Conservation (phyloP, 1,284 basidiomycete genomes). For the Grifola frondosa region DNA sequence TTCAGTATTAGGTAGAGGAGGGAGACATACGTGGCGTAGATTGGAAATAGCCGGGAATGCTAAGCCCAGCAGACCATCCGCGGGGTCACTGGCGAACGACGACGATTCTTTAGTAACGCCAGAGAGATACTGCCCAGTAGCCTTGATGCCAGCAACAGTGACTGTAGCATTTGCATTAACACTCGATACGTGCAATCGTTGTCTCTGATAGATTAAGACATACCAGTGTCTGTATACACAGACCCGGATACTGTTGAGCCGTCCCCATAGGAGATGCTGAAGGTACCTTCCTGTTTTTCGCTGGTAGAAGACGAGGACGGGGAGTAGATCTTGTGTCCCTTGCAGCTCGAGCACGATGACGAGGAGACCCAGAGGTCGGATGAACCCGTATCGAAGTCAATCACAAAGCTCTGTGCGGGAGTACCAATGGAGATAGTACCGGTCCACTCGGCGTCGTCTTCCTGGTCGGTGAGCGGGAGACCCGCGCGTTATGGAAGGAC, state of each 20-base stretch:
- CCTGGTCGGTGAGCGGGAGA: constrained; percentile 19
- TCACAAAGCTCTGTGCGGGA: constrained; percentile 19
- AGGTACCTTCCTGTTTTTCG: constrained; percentile 29
- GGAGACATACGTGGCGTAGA: constrained; percentile 12
- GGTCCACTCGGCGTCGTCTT: constrained; percentile 25
- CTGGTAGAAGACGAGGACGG: constrained; percentile 37
- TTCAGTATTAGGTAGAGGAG: no score
- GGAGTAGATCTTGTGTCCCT: constrained; percentile 30
- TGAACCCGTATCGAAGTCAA: constrained; percentile 27
- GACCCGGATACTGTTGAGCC: constrained; percentile 51
- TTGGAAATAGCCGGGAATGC: constrained; percentile 33
- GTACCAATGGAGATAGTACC: constrained; percentile 30
- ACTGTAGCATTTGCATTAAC: constrained; percentile 2
- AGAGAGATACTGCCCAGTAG: constrained; percentile 29
- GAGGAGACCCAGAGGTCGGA: constrained; percentile 21
- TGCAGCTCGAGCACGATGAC: constrained; percentile 14
- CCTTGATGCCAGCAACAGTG: constrained; percentile 16
- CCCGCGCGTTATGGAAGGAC: constrained; percentile 13
- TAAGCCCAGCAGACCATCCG: constrained; percentile 32
- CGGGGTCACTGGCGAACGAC: constrained; percentile 24
- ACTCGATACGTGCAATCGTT: no score
- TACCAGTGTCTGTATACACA: constrained; percentile 48
- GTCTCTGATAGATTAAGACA: not conserved
- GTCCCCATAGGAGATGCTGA: constrained; percentile 53
- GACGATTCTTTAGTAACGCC: constrained; percentile 30